Conservation (phyloP, 2,329 filamentous ascomycete genomes). For the Paecilomyces sp. region DNA sequence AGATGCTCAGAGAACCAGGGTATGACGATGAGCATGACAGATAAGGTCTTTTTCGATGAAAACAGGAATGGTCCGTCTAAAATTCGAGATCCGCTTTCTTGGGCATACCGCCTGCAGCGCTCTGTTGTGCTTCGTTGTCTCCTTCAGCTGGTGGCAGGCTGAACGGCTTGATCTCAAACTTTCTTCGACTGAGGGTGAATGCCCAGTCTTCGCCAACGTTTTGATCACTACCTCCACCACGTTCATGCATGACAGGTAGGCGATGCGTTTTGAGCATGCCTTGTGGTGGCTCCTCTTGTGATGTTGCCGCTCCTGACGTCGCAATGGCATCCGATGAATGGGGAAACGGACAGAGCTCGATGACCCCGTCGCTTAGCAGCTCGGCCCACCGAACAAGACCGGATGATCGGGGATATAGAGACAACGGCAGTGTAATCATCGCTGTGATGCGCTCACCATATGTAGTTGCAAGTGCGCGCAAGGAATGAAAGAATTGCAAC, state of each 20-base stretch:
- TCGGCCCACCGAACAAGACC: constrained; percentile 84
- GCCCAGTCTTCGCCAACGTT: constrained; percentile 77
- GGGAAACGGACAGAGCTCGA: constrained; percentile 73
- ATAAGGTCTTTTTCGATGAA: constrained; percentile 10
- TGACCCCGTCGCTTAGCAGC: constrained; percentile 71
- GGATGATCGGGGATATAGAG: constrained; percentile 67
- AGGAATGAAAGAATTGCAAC: constrained; percentile 71
- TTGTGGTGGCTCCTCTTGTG: constrained; percentile 69
- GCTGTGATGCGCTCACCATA: constrained; percentile 60
- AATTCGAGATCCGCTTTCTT: constrained; percentile 70
- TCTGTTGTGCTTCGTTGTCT: constrained; percentile 56
- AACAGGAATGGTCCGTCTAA: constrained; percentile 28
- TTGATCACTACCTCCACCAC: constrained; percentile 68
- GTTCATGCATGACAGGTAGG: constrained; percentile 78
- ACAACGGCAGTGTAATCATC: constrained; percentile 69
- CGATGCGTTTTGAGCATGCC: constrained; percentile 79
- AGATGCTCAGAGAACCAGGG: constrained; percentile 45
- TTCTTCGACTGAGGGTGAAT: constrained; percentile 78
- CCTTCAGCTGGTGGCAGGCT: constrained; percentile 81
- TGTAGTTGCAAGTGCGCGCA: constrained; percentile 67
- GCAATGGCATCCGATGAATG: constrained; percentile 47
- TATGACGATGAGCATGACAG: constrained; percentile 18
- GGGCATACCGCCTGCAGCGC: constrained; percentile 38
- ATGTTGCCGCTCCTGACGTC: constrained; percentile 48
- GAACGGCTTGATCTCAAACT: constrained; percentile 80